phyloP scores from a whole-genome alignment of 2,329 filamentous ascomycete genomes.

The Cladosporium cucumerinum region DNA sequence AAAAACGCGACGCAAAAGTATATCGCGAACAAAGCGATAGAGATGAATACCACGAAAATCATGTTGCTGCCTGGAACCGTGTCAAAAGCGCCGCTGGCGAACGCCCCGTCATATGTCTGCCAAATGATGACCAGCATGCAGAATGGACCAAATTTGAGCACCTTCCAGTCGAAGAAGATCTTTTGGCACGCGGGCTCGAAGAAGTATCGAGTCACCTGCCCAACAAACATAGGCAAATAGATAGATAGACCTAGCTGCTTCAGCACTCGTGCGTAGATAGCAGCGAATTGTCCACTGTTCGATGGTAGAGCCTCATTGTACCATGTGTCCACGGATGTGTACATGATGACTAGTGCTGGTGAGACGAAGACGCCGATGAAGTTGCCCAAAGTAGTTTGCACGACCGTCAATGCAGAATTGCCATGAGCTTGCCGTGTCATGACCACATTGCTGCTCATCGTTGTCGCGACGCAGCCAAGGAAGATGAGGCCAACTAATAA shows the following conservation, averaged over 20 bases:
- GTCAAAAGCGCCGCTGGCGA: conserved; percentile 61
- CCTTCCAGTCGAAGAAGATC: conserved; percentile 48
- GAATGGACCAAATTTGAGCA: conserved; percentile 45
- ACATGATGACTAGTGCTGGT: conserved; percentile 61
- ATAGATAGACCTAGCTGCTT: conserved; percentile 67
- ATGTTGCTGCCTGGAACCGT: conserved; percentile 58
- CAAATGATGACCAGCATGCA: conserved; percentile 54
- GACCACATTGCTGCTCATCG: conserved; percentile 69
- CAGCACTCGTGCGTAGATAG: conserved; percentile 65
- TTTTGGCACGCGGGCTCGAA: conserved; percentile 54
- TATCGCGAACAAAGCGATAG: conserved; percentile 60
- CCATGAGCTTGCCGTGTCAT: conserved; percentile 68
- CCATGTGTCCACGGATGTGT: conserved; percentile 52
- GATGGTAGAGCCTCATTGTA: conserved; percentile 58
- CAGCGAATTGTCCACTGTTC: conserved; percentile 51
- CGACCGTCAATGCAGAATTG: conserved; percentile 46
- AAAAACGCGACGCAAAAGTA: conserved; percentile 62
- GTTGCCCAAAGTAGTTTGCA: conserved; percentile 69
- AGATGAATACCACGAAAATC: conserved; percentile 65
- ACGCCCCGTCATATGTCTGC: conserved; percentile 66
- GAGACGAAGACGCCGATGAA: conserved; percentile 67
- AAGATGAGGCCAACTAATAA: conserved; percentile 67
- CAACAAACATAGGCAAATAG: conserved; percentile 59
- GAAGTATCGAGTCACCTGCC: conserved; percentile 57
- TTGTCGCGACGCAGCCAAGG: conserved; percentile 66